phyloP scores from a whole-genome alignment of 345 rosid genomes.

The Rubroshorea leprosula region DNA sequence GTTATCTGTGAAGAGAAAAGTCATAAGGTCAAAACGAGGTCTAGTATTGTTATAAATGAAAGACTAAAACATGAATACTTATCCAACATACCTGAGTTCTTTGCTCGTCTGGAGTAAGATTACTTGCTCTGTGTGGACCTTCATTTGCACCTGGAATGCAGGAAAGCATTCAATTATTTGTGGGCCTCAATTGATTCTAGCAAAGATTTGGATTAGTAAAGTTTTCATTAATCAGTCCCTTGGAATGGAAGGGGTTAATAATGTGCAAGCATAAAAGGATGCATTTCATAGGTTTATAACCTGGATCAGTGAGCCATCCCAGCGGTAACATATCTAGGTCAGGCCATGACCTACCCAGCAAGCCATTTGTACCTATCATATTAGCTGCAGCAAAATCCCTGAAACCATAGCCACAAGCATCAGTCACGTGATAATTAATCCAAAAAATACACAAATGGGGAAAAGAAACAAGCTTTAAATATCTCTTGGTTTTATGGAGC shows the following conservation, averaged over 20 bases:
- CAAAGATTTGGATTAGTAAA: neutral
- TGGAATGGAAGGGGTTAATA: too few species aligned
- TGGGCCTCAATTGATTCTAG: constrained; percentile 2
- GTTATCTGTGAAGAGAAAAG: constrained; percentile 58
- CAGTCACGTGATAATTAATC: neutral
- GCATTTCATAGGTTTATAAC: constrained; percentile 31
- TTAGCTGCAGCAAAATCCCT: constrained; percentile 62
- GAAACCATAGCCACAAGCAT: constrained; percentile 18
- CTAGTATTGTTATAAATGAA: neutral
- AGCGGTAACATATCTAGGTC: constrained; percentile 94
- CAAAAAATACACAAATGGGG: constrained; percentile 9
- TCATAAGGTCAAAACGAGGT: constrained; percentile 7
- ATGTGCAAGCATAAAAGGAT: too few species aligned
- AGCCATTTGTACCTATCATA: constrained; percentile 63
- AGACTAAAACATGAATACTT: neutral
- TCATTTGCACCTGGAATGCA: constrained; percentile 46
- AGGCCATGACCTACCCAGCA: constrained; percentile 82
- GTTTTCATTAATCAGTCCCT: too few species aligned
- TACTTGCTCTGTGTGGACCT: constrained; percentile 75
- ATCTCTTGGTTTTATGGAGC: constrained; percentile 7
- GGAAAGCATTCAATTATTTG: constrained; percentile 14
- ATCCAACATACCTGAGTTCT: constrained; percentile 61
- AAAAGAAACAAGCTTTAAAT: neutral
- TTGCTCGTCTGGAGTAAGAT: constrained; percentile 59
- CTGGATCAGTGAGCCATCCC: constrained; percentile 89